Evolutionary conservation across 371 early-diverging fungal species (phyloP), one percentile per base, ranked within the genome.

Genomic region (Haplosporangium sp.): DNA sequence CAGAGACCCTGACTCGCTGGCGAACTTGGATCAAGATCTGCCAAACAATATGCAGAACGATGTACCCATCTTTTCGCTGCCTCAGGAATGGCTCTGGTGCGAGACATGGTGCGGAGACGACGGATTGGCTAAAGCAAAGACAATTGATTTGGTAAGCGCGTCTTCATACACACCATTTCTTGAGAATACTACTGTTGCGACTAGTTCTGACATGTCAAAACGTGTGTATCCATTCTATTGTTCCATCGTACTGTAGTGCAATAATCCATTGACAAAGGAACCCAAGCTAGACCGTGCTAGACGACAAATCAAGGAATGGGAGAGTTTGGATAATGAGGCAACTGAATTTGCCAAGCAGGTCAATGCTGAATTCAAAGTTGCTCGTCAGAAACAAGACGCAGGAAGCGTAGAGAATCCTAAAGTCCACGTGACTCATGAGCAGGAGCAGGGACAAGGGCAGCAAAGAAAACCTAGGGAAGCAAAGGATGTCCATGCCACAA

Each of bases 31-130:
- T 79, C 98, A 98, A 80, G 98, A 98, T 84, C 82, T 98, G 66
- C 98, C 98, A 6, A 98, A 98, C 85, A 95, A 96, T 58, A 94
- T 97, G 94, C 93, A 94, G 66, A 92, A 94, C 67, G 77, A 91
- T 20, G 92, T 98, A 14, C 97, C 97, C 1, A 97, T 98, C 47
- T 88, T 87, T 64, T 95, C 96, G 6, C 80, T 98, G 73, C 96
- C 97, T 0, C 94, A 95, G 72, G 97, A 97, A 66, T 98, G 98
- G 98, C 84, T 95, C 21, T 95, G 95, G 94, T 98, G 98, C 71
- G 97, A 97, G 83, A 98, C 98, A 6, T 98, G 98, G 98, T 98
- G 98, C 79, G 90, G 92, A 41, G 96, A 96, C 67, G 91, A 87
- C 56, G 88, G 91, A 7, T 81, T 97, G 53, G 85, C 84, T 41